phyloP scores from a whole-genome alignment of 2,329 filamentous ascomycete genomes.

The Colletotrichum zoysiae region DNA sequence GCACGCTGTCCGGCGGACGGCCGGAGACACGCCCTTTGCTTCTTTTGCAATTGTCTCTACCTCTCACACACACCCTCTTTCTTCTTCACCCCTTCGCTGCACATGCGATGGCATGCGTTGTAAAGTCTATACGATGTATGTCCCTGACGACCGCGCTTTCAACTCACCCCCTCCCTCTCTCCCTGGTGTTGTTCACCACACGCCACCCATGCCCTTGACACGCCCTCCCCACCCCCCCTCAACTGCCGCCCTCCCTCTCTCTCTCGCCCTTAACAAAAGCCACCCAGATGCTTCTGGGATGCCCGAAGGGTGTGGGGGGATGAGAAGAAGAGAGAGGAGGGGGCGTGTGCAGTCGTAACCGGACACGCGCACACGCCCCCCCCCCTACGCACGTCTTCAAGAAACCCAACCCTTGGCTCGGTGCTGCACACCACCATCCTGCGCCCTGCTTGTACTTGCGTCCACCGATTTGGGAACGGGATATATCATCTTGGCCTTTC shows the following conservation, averaged over 20 bases:
- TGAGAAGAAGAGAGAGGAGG: background rate
- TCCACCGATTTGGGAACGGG: slow-evolving; percentile 24
- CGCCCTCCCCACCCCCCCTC: background rate
- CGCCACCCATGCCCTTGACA: background rate
- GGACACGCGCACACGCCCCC: background rate
- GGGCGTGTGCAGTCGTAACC: slow-evolving; percentile 3
- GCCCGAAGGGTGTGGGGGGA: background rate
- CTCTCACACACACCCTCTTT: background rate
- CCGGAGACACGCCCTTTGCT: slow-evolving; percentile 22
- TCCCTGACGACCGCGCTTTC: background rate
- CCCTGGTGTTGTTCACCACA: background rate
- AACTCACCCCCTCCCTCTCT: background rate
- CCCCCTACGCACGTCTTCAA: slow-evolving; percentile 12
- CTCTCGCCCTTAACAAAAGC: background rate
- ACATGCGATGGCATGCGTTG: slow-evolving; percentile 20
- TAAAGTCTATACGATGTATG: background rate
- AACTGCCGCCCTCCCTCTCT: background rate
- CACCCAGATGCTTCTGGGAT: slow-evolving; percentile 13
- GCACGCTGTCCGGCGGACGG: slow-evolving; percentile 33
- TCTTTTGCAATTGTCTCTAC: slow-evolving; percentile 2
- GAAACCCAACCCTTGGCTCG: slow-evolving; percentile 6
- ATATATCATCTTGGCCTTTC: slow-evolving; percentile 36
- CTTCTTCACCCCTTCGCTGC: background rate
- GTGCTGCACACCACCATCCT: slow-evolving; percentile 12
- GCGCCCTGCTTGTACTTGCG: background rate